phyloP scores from a whole-genome alignment of 768 basidiomycete genomes.

The Russula foetens region DNA sequence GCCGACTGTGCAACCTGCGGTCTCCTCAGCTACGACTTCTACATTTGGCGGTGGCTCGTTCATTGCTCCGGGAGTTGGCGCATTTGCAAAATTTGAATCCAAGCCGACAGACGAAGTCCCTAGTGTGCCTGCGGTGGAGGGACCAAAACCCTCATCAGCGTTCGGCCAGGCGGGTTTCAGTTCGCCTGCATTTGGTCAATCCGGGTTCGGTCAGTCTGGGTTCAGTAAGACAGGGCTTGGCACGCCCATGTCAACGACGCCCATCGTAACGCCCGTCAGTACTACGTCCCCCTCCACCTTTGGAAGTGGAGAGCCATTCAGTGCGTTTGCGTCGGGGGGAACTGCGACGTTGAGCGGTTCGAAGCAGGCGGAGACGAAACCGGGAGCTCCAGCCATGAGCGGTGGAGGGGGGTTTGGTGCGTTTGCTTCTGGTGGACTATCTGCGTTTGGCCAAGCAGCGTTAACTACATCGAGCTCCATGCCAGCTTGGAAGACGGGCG shows the following conservation, averaged over 20 bases:
- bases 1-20: slow-evolving; percentile 1
- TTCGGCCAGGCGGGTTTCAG: slow-evolving; percentile 20
- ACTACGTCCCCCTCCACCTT: slow-evolving; percentile 15
- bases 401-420: slow-evolving; percentile 26
- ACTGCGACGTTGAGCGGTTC: slow-evolving; percentile 17
- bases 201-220: slow-evolving; percentile 30
- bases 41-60: slow-evolving; percentile 17
- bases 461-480: neutral
- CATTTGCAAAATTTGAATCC: slow-evolving; percentile 22
- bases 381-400: neutral
- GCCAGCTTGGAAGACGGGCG: slow-evolving; percentile 17
- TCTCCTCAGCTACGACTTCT: neutral
- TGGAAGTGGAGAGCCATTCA: slow-evolving; percentile 21
- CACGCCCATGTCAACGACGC: slow-evolving; percentile 20
- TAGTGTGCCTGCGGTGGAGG: neutral
- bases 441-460: slow-evolving; percentile 7
- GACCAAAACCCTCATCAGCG: slow-evolving; percentile 18
- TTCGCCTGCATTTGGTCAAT: slow-evolving; percentile 22
- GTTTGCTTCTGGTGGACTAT: slow-evolving; percentile 21
- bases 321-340: slow-evolving; percentile 24
- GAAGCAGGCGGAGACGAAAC: slow-evolving; percentile 8
- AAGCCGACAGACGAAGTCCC: slow-evolving; percentile 14
- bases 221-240: slow-evolving; percentile 24
- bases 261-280: slow-evolving; percentile 12
- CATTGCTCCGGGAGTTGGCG: slow-evolving; percentile 26